Evolutionary conservation across 805 yeast genomes (phyloP).

Genomic region (Diddensiella transvaalensis): DNA sequence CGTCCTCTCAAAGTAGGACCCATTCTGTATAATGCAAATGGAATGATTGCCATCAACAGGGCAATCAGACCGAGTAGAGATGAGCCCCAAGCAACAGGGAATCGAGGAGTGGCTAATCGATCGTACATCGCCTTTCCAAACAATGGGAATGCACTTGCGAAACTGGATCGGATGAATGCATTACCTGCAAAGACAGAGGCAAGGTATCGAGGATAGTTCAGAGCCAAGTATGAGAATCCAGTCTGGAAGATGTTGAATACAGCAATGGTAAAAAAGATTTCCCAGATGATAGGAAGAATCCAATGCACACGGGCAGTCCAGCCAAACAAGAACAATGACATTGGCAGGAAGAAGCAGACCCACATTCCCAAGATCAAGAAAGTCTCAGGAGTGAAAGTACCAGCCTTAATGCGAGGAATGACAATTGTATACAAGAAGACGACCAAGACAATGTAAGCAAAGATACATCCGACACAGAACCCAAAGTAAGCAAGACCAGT

Average conservation of each 20-base stretch:
- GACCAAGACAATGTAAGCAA: constrained; percentile 33
- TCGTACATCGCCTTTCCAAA: constrained; percentile 59
- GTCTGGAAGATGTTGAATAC: constrained; percentile 48
- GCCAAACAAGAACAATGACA: constrained; percentile 46
- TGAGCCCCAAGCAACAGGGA: constrained; percentile 59
- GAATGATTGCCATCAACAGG: constrained; percentile 44
- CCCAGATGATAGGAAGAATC: constrained; percentile 48
- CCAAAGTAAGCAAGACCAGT: constrained; percentile 47
- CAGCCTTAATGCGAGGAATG: constrained; percentile 10
- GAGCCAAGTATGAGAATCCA: constrained; percentile 45
- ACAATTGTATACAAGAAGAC: constrained; percentile 10
- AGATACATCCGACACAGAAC: constrained; percentile 43
- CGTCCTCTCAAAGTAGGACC: constrained; percentile 35
- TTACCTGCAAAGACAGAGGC: constrained; percentile 62
- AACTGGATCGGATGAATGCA: constrained; percentile 45
- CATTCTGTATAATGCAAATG: constrained; percentile 38
- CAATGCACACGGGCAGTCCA: constrained; percentile 53
- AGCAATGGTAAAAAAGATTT: constrained; percentile 38
- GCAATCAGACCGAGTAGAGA: constrained; percentile 46
- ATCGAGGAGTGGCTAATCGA: constrained; percentile 37
- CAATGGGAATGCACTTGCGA: constrained; percentile 60
- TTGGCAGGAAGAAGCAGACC: constrained; percentile 36
- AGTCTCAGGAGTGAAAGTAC: constrained; percentile 16
- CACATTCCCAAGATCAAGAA: constrained; percentile 17
- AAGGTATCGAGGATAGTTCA: constrained; percentile 45